Conservation (phyloP, 164 flowering plant genomes). For the Sedum album region DNA sequence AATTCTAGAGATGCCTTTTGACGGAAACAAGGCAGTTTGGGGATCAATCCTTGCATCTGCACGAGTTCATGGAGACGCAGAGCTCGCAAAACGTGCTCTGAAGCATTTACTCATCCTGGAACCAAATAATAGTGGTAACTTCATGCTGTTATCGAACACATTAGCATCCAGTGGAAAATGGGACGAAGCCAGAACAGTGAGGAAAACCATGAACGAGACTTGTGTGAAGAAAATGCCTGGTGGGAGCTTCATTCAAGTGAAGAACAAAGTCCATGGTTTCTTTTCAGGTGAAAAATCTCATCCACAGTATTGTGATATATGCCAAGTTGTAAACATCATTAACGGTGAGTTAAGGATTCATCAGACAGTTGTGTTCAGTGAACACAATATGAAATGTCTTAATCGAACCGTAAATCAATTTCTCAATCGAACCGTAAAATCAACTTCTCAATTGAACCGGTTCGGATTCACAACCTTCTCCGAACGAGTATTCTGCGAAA, state of each 20-base stretch:
- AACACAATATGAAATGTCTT: neutral
- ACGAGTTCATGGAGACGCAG: slow-evolving; percentile 34
- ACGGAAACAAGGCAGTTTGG: slow-evolving; percentile 72
- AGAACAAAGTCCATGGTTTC: slow-evolving; percentile 36
- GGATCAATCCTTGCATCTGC: slow-evolving; percentile 68
- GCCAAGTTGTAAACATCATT: slow-evolving; percentile 25
- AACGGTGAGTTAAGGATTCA: slow-evolving; percentile 20
- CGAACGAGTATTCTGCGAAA: neutral
- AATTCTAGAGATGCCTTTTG: slow-evolving; percentile 45
- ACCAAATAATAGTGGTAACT: slow-evolving; percentile 62
- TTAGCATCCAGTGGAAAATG: slow-evolving; percentile 48
- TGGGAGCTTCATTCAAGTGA: slow-evolving; percentile 47
- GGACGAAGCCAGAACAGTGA: slow-evolving; percentile 37
- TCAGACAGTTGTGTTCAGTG: neutral
- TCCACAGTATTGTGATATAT: slow-evolving; percentile 23
- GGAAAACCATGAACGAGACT: slow-evolving; percentile 47
- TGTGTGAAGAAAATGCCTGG: slow-evolving; percentile 48
- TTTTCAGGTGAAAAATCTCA: slow-evolving; percentile 40
- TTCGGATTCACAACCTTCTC: too few species aligned
- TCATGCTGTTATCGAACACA: slow-evolving; percentile 44
- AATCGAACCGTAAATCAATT: too few species aligned
- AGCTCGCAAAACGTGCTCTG: slow-evolving; percentile 46
- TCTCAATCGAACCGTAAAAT: too few species aligned
- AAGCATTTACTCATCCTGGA: slow-evolving; percentile 41
- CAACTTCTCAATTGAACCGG: too few species aligned